phyloP scores from a whole-genome alignment of 2,329 filamentous ascomycete genomes.

The Neocucurbitaria cava region DNA sequence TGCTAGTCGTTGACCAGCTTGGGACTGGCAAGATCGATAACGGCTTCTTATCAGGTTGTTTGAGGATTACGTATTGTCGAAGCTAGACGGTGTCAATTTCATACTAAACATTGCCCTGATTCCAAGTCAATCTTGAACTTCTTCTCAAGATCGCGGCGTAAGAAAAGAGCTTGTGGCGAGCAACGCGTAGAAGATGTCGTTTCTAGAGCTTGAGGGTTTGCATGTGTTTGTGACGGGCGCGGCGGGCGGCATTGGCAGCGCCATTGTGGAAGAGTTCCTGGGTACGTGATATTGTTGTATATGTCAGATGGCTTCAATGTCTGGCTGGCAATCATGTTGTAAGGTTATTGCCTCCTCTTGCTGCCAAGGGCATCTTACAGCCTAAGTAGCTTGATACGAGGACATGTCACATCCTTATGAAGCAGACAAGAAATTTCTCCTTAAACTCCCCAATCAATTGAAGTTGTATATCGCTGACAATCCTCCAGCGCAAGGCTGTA shows the following conservation, averaged over 20 bases:
- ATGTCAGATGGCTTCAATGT: not conserved
- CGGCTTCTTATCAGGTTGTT: not conserved
- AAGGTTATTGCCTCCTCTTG: too few species aligned
- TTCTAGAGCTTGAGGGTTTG: conserved; percentile 55
- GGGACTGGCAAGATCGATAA: not conserved
- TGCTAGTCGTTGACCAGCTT: not conserved
- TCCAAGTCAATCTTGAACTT: too few species aligned
- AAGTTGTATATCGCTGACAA: conserved; percentile 3
- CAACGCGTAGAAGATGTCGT: conserved; percentile 45
- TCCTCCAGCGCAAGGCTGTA: conserved; percentile 58
- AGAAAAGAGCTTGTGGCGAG: not conserved
- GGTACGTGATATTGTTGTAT: conserved; percentile 43
- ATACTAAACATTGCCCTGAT: too few species aligned
- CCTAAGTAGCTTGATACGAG: not conserved
- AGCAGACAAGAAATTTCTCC: not conserved
- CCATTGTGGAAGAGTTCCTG: conserved; percentile 60
- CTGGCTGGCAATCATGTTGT: too few species aligned
- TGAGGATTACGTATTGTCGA: not conserved
- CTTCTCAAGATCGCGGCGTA: too few species aligned
- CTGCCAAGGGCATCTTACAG: not conserved
- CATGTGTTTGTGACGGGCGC: conserved; percentile 64
- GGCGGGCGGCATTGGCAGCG: conserved; percentile 59
- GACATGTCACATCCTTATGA: not conserved
- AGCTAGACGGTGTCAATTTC: too few species aligned
- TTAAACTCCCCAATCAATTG: too few species aligned